Conservation (phyloP, 1,284 basidiomycete species). For the Papiliotrema laurentii region DNA sequence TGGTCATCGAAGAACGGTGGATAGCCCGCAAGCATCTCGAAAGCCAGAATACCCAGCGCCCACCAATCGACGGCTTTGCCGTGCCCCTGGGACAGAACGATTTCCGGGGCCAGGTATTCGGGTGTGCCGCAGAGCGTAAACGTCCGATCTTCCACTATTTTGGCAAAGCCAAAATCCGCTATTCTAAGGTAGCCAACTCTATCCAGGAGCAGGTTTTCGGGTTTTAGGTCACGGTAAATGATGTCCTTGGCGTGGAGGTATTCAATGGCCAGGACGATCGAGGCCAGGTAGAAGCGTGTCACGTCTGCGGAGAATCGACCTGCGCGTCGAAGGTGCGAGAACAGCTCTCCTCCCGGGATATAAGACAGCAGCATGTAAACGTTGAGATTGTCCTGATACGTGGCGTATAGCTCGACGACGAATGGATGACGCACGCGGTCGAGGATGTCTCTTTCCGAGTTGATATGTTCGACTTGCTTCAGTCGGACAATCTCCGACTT, state of each 20-base stretch:
- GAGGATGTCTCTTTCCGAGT: conserved; percentile 53
- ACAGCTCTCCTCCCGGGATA: conserved; percentile 54
- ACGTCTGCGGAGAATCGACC: conserved; percentile 53
- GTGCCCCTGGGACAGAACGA: conserved; percentile 52
- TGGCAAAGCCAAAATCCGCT: conserved; percentile 55
- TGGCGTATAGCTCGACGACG: conserved; percentile 54
- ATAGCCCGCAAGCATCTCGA: conserved; percentile 52
- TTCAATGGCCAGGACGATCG: conserved; percentile 52
- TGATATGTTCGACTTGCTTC: conserved; percentile 57
- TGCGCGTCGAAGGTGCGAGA: conserved; percentile 51
- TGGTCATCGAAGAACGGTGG: conserved; percentile 51
- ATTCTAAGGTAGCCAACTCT: conserved; percentile 48
- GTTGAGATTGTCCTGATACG: conserved; percentile 53
- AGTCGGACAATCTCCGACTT: conserved; percentile 54
- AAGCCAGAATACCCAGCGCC: conserved; percentile 52
- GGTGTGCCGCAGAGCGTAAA: conserved; percentile 51
- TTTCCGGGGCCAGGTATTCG: conserved; percentile 51
- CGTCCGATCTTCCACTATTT: conserved; percentile 50
- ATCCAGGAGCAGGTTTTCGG: conserved; percentile 53
- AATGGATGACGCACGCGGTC: conserved; percentile 55
- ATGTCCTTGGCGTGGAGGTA: conserved; percentile 51
- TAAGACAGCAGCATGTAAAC: conserved; percentile 56
- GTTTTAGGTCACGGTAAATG: conserved; percentile 54
- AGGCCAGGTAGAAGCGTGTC: conserved; percentile 53
- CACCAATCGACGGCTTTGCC: conserved; percentile 54